Evolutionary conservation across 1,284 basidiomycete genomes (phyloP), one percentile per base, ranked within the genome.

Genomic region (Exsudoporus floridanus): DNA sequence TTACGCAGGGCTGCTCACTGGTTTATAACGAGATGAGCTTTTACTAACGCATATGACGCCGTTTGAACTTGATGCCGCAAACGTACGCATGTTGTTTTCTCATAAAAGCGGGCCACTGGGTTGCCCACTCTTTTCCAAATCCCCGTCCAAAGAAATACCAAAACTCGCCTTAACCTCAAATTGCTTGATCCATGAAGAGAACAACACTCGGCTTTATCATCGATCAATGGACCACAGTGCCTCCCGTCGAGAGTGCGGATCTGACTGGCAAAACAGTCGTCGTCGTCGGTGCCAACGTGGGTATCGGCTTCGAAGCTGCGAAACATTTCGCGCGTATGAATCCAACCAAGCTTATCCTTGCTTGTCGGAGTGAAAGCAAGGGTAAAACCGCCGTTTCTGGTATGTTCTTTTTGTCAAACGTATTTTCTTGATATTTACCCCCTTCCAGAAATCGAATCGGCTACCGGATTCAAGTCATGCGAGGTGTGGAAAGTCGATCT

Each of bases 251-350:
- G 35, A 54, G 35, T 1, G 49, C n/a, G 0, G 63, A 73, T 53
- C 48, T 73, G 12, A 49, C 59, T 4, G 71, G 67, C 4, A 65
- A 69, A 55, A 68, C 61, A 0, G 62, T 74, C 31, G 43, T 65
- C 1, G 60, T 74, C 31, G 56, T 72, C 31, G 72, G 73, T 2
- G 77, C 76, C 2, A 79, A 78, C 54, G 61, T 60, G 5, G 76
- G 77, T 0, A 60, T 80, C 27, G 78, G 77, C 0, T 70, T 73
- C 40, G 74, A 79, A 50, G 71, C 75, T 0, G 57, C 73, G 1
- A 75, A 73, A 54, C 77, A 77, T 56, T 74, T 79, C 49, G 74
- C 75, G 1, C 54, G 59, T 1, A 77, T 76, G 75, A 69, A 66
- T 19, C 72, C 76, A 0, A 69, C 57, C 9, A 70, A 63, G 25